Percentiles rank a stretch among this genome's conserved stretches.
phyloP scores from a whole-genome alignment of 495 filamentous ascomycete species.

The Talaromyces thailandensis region DNA sequence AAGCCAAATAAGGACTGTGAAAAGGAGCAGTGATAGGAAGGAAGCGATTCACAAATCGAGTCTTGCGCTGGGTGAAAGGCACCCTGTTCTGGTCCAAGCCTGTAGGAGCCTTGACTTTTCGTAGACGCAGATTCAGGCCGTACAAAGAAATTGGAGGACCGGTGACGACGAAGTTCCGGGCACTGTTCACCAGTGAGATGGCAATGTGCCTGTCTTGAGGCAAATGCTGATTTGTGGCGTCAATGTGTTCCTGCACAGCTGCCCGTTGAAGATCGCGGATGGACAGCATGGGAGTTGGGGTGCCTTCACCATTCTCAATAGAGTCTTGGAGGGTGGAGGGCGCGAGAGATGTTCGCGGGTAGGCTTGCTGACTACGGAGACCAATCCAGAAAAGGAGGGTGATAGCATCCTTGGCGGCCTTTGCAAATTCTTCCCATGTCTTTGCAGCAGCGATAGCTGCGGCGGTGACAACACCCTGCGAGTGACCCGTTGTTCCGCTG shows the following conservation, averaged over 20 bases:
- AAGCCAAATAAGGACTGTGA: slow-evolving; percentile 84
- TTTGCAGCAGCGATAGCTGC: slow-evolving; percentile 83
- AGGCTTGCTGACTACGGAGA: slow-evolving; percentile 94
- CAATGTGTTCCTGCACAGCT: slow-evolving; percentile 87
- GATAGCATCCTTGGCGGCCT: slow-evolving; percentile 65
- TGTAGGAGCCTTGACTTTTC: slow-evolving; percentile 94
- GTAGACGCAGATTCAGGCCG: slow-evolving; percentile 84
- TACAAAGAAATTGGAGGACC: slow-evolving; percentile 93
- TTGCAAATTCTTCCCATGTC: slow-evolving; percentile 82
- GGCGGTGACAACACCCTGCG: slow-evolving; percentile 89
- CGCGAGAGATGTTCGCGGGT: slow-evolving; percentile 88
- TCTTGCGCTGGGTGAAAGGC: slow-evolving; percentile 88
- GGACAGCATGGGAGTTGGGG: slow-evolving; percentile 93
- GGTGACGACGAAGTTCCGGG: slow-evolving; percentile 92
- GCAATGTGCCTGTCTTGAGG: slow-evolving; percentile 86
- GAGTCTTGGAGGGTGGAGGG: slow-evolving; percentile 90
- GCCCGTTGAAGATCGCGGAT: slow-evolving; percentile 81
- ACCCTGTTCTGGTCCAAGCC: slow-evolving; percentile 93
- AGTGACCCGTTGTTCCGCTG: slow-evolving; percentile 88
- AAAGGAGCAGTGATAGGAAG: slow-evolving; percentile 96
- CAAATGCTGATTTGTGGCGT: slow-evolving; percentile 91
- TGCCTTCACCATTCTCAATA: slow-evolving; percentile 84
- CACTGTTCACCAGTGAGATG: slow-evolving; percentile 93
- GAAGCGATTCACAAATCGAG: slow-evolving; percentile 95
- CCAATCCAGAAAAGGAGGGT: slow-evolving; percentile 99